Evolutionary conservation across 345 rosid species (phyloP).

Genomic region (Brassica nigra): DNA sequence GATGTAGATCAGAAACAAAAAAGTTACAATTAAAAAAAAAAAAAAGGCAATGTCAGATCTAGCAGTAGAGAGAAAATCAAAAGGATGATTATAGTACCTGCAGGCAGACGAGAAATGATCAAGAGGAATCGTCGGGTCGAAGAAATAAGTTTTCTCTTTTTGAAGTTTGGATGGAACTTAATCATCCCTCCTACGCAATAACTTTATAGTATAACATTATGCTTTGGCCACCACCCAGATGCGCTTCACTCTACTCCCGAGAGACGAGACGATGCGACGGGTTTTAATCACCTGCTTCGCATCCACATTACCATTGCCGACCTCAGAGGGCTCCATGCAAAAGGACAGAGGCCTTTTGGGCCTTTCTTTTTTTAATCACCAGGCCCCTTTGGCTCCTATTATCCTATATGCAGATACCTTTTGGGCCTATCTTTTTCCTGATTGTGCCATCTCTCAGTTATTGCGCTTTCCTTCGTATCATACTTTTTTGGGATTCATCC

Average conservation of each 20-base stretch:
- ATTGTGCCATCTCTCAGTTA: not conserved
- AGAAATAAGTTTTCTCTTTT: not conserved
- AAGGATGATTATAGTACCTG: slow-evolving; percentile 23
- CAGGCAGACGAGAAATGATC: not conserved
- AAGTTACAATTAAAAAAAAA: not conserved
- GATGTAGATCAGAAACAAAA: slow-evolving; percentile 13
- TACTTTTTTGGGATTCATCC: not conserved
- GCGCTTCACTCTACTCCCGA: slow-evolving; percentile 33
- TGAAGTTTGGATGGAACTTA: not conserved
- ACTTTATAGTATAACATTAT: not conserved
- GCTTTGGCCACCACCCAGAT: slow-evolving; percentile 16
- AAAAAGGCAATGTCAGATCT: slow-evolving; percentile 34
- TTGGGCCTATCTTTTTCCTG: not conserved
- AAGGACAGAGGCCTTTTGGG: not conserved
- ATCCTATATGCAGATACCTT: not conserved
- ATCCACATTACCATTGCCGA: not conserved
- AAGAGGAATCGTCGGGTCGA: slow-evolving; percentile 21
- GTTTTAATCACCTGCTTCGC: slow-evolving; percentile 29
- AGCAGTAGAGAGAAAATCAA: not conserved
- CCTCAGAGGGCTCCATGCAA: not conserved
- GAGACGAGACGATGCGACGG: slow-evolving; percentile 8
- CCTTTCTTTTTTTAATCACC: not conserved
- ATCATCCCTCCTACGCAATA: not conserved
- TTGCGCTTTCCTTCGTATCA: too few species aligned
- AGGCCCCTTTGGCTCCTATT: not conserved